These are phyloP conservation scores for Cyberlindnera xishuangbannaensis DNA, from an alignment of 805 yeast species.

Conservation along the genomic window DNA sequence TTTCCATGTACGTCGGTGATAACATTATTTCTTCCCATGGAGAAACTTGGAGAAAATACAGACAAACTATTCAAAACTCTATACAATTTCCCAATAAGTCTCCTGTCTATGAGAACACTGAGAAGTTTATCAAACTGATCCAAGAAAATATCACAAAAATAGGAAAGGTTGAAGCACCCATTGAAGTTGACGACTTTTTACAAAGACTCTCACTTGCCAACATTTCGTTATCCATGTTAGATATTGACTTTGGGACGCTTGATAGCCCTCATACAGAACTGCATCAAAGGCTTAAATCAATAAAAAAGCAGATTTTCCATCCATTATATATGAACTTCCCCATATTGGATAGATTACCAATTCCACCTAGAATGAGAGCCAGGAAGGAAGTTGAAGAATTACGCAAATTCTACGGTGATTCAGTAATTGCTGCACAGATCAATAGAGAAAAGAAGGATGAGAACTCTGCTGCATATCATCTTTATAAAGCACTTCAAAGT, in stretches of 20 bases:
- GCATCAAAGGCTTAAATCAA: conserved; percentile 34
- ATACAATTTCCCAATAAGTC: conserved; percentile 42
- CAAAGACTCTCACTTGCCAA: conserved; percentile 45
- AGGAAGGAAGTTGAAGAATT: conserved; percentile 38
- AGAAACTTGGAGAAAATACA: conserved; percentile 41
- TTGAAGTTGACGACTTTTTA: conserved; percentile 38
- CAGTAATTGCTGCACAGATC: conserved; percentile 29
- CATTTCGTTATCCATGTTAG: conserved; percentile 44
- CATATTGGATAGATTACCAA: conserved; percentile 42
- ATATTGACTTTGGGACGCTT: conserved; percentile 40
- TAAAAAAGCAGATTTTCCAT: conserved; percentile 48
- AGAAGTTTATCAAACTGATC: conserved; percentile 27
- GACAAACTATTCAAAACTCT: conserved; percentile 39
- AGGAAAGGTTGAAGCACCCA: conserved; percentile 22
- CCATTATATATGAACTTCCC: conserved; percentile 54
- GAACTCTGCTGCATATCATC: conserved; percentile 35
- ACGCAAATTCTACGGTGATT: conserved; percentile 30
- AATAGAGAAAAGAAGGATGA: conserved; percentile 24
- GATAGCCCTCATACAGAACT: conserved; percentile 27
- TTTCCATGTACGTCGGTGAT: conserved; percentile 53
- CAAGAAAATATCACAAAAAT: conserved; percentile 11
- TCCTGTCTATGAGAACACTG: conserved; percentile 35
- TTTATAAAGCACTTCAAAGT: conserved; percentile 34
- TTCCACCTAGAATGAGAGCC: conserved; percentile 41
- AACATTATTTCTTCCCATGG: conserved; percentile 58